phyloP scores from a whole-genome alignment of 2,329 filamentous ascomycete species.

The Orbilia quercus region DNA sequence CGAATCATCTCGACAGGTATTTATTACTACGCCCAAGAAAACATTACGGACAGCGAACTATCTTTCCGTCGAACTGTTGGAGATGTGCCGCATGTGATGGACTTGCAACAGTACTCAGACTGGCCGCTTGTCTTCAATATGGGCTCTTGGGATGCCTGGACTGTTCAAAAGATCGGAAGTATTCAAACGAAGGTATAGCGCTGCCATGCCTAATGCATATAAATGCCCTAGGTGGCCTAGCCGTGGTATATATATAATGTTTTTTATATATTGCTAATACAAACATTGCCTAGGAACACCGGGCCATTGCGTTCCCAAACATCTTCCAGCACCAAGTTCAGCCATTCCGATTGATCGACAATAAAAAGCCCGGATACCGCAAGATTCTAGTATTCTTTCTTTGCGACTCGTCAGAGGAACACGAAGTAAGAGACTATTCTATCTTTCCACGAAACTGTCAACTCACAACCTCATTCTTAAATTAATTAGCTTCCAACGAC shows the following conservation, averaged over 20 bases:
- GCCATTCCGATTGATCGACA: constrained; percentile 47
- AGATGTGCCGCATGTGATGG: constrained; percentile 19
- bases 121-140: constrained; percentile 49
- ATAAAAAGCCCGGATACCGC: constrained; percentile 46
- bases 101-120: constrained; percentile 11
- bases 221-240: too few relatives aligned
- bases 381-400: constrained; percentile 56
- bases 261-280: background rate
- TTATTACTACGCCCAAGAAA: constrained; percentile 72
- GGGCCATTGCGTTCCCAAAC: constrained; percentile 53
- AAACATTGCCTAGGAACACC: constrained; percentile 26
- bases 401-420: constrained; percentile 59
- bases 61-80: constrained; percentile 66
- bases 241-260: too few relatives aligned
- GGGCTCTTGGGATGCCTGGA: constrained; percentile 16
- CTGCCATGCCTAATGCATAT: too few relatives aligned
- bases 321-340: constrained; percentile 49
- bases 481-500: constrained; percentile 42
- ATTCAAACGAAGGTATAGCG: constrained; percentile 42
- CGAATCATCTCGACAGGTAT: constrained; percentile 73
- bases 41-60: constrained; percentile 69
- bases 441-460: too few relatives aligned
- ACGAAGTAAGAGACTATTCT: constrained; percentile 10
- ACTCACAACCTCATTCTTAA: background rate
- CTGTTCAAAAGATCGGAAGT: constrained; percentile 37